Percentiles rank a stretch among this genome's conserved stretches.
Conservation (phyloP, 2,329 filamentous ascomycete species). For the Zasmidium angulare region DNA sequence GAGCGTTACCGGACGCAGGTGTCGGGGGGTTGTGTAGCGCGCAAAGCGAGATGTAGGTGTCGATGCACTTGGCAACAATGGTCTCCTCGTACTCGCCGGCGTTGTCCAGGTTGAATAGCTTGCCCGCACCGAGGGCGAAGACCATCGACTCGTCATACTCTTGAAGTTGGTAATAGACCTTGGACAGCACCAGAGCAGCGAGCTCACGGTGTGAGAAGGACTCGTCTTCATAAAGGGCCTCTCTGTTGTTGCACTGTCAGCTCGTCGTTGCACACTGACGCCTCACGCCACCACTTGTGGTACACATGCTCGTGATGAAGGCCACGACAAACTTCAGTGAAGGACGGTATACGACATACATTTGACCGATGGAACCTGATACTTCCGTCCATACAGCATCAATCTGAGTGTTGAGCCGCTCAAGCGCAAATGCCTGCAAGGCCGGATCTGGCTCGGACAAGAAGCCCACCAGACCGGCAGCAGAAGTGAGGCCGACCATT, state of each 20-base stretch:
- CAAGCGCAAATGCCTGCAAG: slow-evolving; percentile 90
- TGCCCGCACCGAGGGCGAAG: slow-evolving; percentile 90
- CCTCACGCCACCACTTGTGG: background rate
- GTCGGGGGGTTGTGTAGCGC: slow-evolving; percentile 58
- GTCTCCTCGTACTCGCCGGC: slow-evolving; percentile 97
- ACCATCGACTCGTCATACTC: slow-evolving; percentile 99
- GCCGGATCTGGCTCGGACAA: slow-evolving; percentile 91
- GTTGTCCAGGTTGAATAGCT: slow-evolving; percentile 89
- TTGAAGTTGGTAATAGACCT: slow-evolving; percentile 98
- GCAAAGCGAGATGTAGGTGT: slow-evolving; percentile 89
- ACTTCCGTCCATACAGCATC: slow-evolving; percentile 98
- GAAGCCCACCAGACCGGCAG: slow-evolving; percentile 91
- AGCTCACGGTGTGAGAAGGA: slow-evolving; percentile 90
- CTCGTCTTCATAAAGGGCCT: slow-evolving; percentile 96
- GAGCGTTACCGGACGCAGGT: slow-evolving; percentile 18
- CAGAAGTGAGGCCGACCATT: slow-evolving; percentile 93
- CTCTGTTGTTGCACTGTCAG: slow-evolving; percentile 55
- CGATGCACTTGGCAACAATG: slow-evolving; percentile 95
- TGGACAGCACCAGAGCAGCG: slow-evolving; percentile 89
- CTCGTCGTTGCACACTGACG: slow-evolving; percentile 6
- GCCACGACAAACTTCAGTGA: background rate
- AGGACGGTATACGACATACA: slow-evolving; percentile 60
- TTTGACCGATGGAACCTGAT: slow-evolving; percentile 84
- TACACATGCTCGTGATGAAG: slow-evolving; percentile 1
- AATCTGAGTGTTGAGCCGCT: slow-evolving; percentile 94